Evolutionary conservation across 345 rosid genomes (phyloP), one percentile per base, ranked within the genome.

Genomic region (Camelina neglecta): DNA sequence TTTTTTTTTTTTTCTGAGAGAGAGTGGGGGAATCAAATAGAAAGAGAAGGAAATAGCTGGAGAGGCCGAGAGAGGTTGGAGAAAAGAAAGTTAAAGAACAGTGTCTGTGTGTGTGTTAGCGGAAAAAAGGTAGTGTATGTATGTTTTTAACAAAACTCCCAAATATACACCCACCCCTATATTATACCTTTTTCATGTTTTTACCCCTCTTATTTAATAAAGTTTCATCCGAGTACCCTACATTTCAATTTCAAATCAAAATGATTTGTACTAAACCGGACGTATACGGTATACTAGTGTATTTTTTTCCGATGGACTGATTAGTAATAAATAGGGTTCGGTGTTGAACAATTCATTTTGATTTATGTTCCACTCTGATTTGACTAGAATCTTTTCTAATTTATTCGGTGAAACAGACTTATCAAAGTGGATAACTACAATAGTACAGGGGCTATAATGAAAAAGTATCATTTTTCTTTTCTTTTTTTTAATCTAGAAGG

Each of bases 31-130:
- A 71, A 75, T 29, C 31, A 29, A 29, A 26, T 26, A 57, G 81
- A 71, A 73, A 72, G 81, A 45, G 71, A 71, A 7, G 3, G 12
- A 41, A 35, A 35, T 35, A 35, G 38, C 38, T 35, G 38, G 38
- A 11, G 12, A 31, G 18, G 18, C 18, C 18, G 18, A 18, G 3
- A 41, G 9, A 24, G 8, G 70, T 50, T 67, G 23, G 4, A 49
- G 7, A 29, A 49, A 33, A 18, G 45, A 51, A 29, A 60, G 65
- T 29, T 11, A 31, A 59, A 31, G 36, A 69, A 64, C 60, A 54
- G 75, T 68, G 0, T 57, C 29, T 20, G 55, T 20, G 54, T 5
- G 31, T 4, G 31, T 29, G 26, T 4, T 29, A 56, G 65, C 55
- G 44, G 36, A 54, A 54, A 48, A 49, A 49, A 54, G 31, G 1